Conservation (phyloP, 2,329 filamentous ascomycete species). For the Sordariomycetes sp. region DNA sequence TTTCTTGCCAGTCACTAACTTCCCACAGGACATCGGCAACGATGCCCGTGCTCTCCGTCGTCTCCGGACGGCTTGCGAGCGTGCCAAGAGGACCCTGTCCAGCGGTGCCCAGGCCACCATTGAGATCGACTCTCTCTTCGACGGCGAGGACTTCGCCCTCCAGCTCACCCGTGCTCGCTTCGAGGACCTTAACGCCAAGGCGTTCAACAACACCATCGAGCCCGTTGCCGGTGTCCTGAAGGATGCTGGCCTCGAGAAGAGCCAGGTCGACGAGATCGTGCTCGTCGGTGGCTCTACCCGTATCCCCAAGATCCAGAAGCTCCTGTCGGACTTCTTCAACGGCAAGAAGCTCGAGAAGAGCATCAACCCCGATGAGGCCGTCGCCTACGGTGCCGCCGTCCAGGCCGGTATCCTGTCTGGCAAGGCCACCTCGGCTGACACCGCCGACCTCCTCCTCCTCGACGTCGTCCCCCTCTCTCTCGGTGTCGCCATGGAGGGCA, state of each 20-base stretch:
- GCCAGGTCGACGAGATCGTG: constrained; percentile 92
- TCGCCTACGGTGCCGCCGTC: constrained; percentile 96
- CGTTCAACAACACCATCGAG: constrained; percentile 86
- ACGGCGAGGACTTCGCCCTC: constrained; percentile 95
- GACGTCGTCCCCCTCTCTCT: constrained; percentile 95
- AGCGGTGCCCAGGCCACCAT: constrained; percentile 95
- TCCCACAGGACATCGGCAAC: constrained; percentile 48
- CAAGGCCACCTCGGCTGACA: constrained; percentile 93
- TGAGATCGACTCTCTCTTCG: constrained; percentile 97
- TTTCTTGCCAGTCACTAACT: constrained; percentile 47
- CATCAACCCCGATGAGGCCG: constrained; percentile 99
- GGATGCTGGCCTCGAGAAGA: constrained; percentile 82
- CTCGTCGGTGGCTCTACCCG: constrained; percentile 97
- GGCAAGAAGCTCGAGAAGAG: constrained; percentile 99
- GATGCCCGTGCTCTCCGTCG: constrained; percentile 90
- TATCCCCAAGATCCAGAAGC: constrained; percentile 98
- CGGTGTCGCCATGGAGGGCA: constrained; percentile 98
- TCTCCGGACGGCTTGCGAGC: constrained; percentile 96
- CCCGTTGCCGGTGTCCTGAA: constrained; percentile 95
- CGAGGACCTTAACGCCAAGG: constrained; percentile 95
- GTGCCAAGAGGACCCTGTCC: constrained; percentile 97
- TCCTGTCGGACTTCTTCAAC: constrained; percentile 97
- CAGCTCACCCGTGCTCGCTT: constrained; percentile 98
- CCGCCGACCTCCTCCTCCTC: constrained; percentile 84
- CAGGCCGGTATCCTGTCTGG: constrained; percentile 98